Percentiles rank a stretch among this genome's conserved stretches.
Evolutionary conservation across 2,329 filamentous ascomycete genomes (phyloP).

Genomic region (Fusarium udum): DNA sequence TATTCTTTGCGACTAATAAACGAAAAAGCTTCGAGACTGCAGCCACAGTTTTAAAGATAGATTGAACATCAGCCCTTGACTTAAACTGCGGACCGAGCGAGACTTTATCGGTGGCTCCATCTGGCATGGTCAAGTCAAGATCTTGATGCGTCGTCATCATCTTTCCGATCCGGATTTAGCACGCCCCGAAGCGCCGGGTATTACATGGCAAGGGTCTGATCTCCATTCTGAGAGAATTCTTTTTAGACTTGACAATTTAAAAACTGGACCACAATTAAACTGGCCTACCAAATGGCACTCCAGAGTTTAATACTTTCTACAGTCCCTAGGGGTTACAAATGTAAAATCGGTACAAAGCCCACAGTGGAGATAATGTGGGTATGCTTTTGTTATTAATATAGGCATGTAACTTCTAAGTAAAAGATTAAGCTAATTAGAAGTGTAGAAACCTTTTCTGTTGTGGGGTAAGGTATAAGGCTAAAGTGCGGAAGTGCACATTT

Average conservation of each 20-base stretch:
- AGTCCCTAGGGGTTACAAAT: too few species aligned
- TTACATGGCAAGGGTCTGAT: not conserved
- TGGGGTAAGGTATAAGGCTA: too few species aligned
- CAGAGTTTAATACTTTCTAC: not conserved
- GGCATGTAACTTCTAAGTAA: too few species aligned
- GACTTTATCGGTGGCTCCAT: slow-evolving; percentile 13
- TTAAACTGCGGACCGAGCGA: not conserved
- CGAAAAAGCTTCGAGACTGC: not conserved
- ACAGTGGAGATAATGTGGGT: too few species aligned
- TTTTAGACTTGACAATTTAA: not conserved
- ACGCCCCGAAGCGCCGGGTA: not conserved
- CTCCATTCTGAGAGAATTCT: not conserved
- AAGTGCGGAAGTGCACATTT: too few species aligned
- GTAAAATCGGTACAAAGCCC: too few species aligned
- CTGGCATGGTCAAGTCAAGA: not conserved
- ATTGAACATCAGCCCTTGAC: not conserved
- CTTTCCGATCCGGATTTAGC: not conserved
- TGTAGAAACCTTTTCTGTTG: too few species aligned
- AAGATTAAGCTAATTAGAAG: too few species aligned
- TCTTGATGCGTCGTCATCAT: slow-evolving; percentile 22
- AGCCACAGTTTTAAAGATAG: slow-evolving; percentile 6
- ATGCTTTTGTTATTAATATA: too few species aligned
- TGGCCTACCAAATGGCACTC: not conserved
- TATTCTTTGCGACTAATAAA: not conserved
- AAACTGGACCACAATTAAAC: not conserved